Conservation (phyloP, 1,284 basidiomycete genomes). For the Trichosporon sp. region DNA sequence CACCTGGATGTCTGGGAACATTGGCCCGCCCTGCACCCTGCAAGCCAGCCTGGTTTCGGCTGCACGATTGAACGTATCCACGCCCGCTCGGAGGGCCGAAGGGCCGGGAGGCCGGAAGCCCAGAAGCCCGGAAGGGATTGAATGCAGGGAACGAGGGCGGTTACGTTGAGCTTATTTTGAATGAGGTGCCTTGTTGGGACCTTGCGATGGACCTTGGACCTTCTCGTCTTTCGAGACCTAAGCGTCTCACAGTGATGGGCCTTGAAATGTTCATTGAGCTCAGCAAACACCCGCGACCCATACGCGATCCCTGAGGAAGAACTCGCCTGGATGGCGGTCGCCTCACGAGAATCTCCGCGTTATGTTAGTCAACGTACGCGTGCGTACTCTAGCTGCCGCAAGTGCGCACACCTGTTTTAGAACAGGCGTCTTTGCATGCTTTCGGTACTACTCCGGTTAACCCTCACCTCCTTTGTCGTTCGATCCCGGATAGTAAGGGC, state of each 20-base stretch:
- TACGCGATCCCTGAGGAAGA: too few relatives aligned
- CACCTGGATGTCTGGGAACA: background rate
- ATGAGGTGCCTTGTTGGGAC: background rate
- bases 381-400: background rate
- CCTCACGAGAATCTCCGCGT: too few relatives aligned
- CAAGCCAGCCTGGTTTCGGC: background rate
- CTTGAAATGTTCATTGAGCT: too few relatives aligned
- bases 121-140: slow-evolving; percentile 3
- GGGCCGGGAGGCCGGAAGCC: slow-evolving; percentile 3
- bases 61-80: background rate
- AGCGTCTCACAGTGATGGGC: background rate
- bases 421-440: background rate
- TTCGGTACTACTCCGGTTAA: background rate
- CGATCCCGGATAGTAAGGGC: background rate
- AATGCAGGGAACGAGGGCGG: slow-evolving; percentile 2
- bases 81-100: background rate
- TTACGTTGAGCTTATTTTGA: slow-evolving; percentile 2
- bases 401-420: background rate
- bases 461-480: background rate
- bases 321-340: too few relatives aligned
- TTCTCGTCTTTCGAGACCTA: background rate
- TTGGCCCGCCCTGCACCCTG: background rate
- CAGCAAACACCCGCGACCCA: too few relatives aligned
- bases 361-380: too few relatives aligned
- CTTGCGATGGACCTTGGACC: slow-evolving; percentile 1